Percentiles rank a stretch among this genome's conserved stretches.
These are phyloP conservation scores for Paecilomyces sp. DNA, from an alignment of 2,329 filamentous ascomycete genomes.

Conservation along the genomic window DNA sequence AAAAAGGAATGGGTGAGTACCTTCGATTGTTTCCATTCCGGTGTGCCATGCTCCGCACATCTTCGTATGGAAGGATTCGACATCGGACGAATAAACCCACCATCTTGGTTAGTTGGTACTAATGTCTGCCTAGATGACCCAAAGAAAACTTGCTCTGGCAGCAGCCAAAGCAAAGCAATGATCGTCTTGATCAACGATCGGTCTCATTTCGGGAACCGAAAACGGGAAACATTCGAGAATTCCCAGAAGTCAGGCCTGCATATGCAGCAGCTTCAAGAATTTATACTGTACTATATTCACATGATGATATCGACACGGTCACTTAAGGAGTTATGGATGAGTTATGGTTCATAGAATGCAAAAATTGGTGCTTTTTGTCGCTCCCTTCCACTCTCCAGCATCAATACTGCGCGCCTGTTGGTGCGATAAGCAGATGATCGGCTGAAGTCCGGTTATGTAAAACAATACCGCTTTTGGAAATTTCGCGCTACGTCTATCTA, in stretches of 20 bases:
- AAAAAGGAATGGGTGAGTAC: constrained; percentile 86
- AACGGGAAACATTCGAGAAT: neutral
- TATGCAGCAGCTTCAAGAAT: neutral
- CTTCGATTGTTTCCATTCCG: neutral
- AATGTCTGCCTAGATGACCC: constrained; percentile 4
- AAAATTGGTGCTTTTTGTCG: neutral
- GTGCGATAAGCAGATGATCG: neutral
- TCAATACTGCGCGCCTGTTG: neutral
- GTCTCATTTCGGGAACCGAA: neutral
- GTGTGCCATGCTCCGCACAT: neutral
- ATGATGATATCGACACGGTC: neutral
- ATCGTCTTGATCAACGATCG: neutral
- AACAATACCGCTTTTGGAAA: constrained; percentile 8
- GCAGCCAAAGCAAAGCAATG: constrained; percentile 1
- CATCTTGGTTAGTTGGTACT: neutral
- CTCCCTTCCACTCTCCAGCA: neutral
- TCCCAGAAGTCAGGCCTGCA: neutral
- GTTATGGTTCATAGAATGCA: neutral
- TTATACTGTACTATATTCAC: neutral
- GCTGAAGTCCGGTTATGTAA: neutral
- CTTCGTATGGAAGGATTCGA: neutral
- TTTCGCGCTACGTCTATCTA: constrained; percentile 1
- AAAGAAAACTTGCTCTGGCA: constrained; percentile 6
- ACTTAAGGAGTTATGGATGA: neutral
- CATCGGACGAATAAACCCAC: neutral